These are phyloP conservation scores for Tulasnella calospora DNA, from an alignment of 768 basidiomycete species.

Conservation along the genomic window DNA sequence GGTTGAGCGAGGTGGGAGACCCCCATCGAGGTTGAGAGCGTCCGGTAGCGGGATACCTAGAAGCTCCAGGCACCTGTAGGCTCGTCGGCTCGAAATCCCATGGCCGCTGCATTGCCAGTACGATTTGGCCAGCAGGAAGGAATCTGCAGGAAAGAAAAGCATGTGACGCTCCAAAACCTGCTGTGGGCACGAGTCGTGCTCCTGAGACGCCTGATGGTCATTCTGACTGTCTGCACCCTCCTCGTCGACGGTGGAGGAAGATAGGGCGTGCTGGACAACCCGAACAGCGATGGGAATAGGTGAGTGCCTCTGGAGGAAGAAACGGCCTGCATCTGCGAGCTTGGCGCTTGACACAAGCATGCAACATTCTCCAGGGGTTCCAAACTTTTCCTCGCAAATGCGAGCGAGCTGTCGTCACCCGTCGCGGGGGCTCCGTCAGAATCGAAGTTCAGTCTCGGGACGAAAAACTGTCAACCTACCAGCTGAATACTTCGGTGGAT, in stretches of 20 bases:
- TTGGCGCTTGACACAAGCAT: slow-evolving; percentile 71
- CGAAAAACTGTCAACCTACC: slow-evolving; percentile 37
- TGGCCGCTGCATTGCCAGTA: slow-evolving; percentile 96
- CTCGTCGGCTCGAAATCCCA: slow-evolving; percentile 82
- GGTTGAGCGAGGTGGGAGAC: background rate
- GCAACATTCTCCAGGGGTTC: slow-evolving; percentile 60
- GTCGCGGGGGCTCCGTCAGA: background rate
- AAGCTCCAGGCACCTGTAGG: slow-evolving; percentile 73
- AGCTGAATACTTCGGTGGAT: slow-evolving; percentile 80
- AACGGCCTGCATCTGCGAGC: slow-evolving; percentile 68
- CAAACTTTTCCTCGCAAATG: slow-evolving; percentile 76
- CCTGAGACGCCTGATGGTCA: background rate
- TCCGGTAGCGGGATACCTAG: slow-evolving; percentile 41
- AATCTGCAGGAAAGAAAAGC: slow-evolving; percentile 62
- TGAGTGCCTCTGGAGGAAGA: slow-evolving; percentile 59
- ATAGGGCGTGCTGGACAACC: slow-evolving; percentile 66
- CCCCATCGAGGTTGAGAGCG: no score
- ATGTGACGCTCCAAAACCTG: slow-evolving; percentile 64
- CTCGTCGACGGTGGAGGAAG: slow-evolving; percentile 46
- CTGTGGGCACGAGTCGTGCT: slow-evolving; percentile 29
- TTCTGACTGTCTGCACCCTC: slow-evolving; percentile 26
- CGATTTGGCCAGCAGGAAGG: slow-evolving; percentile 66
- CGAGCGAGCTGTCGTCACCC: slow-evolving; percentile 56
- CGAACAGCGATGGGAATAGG: slow-evolving; percentile 45
- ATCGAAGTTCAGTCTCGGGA: background rate